Percentiles rank a stretch among this genome's conserved stretches.
Conservation (phyloP, 768 basidiomycete genomes). For the Sporobolomyces phaffii region DNA sequence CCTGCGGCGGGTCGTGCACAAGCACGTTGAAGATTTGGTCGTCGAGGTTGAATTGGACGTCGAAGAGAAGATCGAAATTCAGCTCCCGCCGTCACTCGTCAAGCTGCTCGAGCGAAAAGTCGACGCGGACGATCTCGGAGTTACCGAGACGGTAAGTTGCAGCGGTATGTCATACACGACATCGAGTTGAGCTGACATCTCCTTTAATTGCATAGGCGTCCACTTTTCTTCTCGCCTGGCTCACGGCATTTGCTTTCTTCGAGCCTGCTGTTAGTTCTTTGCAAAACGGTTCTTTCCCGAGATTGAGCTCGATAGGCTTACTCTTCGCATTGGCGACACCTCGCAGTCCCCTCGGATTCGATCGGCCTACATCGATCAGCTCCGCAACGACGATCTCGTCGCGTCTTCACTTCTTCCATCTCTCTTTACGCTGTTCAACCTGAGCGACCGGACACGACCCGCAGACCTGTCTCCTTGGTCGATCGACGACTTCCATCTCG, state of each 20-base stretch:
- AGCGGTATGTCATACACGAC: no score
- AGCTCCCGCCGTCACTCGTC: constrained; percentile 65
- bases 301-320: no score
- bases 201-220: neutral
- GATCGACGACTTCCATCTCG: constrained; percentile 73
- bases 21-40: constrained; percentile 73
- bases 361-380: constrained; percentile 75
- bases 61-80: constrained; percentile 53
- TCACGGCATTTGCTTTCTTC: constrained; percentile 31
- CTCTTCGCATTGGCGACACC: no score
- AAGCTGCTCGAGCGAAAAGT: constrained; percentile 56
- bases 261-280: constrained; percentile 13
- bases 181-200: neutral
- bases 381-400: constrained; percentile 66
- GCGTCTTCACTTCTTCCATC: constrained; percentile 62
- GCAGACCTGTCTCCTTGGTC: constrained; percentile 81
- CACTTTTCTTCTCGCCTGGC: constrained; percentile 28
- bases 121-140: constrained; percentile 48
- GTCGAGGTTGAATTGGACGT: constrained; percentile 78
- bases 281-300: no score
- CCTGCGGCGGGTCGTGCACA: constrained; percentile 62
- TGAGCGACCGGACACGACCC: constrained; percentile 61
- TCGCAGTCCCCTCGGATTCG: constrained; percentile 78
- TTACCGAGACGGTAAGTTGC: constrained; percentile 44
- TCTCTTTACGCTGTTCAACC: constrained; percentile 60